Base-by-base conservation (phyloP, 208 protist genomes). In the Entamoeba dispar region DNA sequence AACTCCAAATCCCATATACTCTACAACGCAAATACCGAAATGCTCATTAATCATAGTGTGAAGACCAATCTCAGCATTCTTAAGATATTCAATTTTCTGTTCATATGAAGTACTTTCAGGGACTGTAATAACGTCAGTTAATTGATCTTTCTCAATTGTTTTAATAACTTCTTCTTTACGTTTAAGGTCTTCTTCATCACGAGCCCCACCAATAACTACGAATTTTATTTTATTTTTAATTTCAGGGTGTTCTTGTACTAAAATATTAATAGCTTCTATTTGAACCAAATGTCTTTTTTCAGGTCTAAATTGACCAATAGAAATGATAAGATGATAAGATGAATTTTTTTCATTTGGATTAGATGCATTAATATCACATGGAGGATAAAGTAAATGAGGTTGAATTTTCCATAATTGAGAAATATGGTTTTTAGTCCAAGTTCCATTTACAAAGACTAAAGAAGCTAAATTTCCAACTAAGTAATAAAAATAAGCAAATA, bases 1-100 rank as follows among this genome's bases (percentile, higher is more conserved):
- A 47, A 97, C 95, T 12, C 97, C 97, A 17, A 95, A 95, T 1
- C 97, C 97, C 96, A 99, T 97, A 93, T 98, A 98, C 94, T 99
- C 98, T 12, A 99, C 97, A 0, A 99, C 94, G 34, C 98, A 97
- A 94, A 99, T 99, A 49, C 98, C 98, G 95, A 99, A 99, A 95
- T 99, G 98, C 94, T 99, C 98, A 93, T 98, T 97, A 92, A 96
- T 95, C 98, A 99, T 99, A 12, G 98, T 98, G 95, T 99, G 98
- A 14, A 99, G 93, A 10, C 98, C 98, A 49, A 98, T 95, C 1
- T 93, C 94, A 92, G 97, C 95, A 7, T 47, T 8, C 38, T 38
- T 7, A 22, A 94, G 6, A 34, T 92, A 34, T 15, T 57, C 49
- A 17, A 94, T 86, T 10, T 51, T 27, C n/a, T 93, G 92, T 19